A percentile compares a stretch with the other conserved stretches of the same genome.
These are phyloP conservation scores for Marchantia polymorpha DNA, from an alignment of 225 moss, liverwort and hornwort genomes.

Conservation along the genomic window DNA sequence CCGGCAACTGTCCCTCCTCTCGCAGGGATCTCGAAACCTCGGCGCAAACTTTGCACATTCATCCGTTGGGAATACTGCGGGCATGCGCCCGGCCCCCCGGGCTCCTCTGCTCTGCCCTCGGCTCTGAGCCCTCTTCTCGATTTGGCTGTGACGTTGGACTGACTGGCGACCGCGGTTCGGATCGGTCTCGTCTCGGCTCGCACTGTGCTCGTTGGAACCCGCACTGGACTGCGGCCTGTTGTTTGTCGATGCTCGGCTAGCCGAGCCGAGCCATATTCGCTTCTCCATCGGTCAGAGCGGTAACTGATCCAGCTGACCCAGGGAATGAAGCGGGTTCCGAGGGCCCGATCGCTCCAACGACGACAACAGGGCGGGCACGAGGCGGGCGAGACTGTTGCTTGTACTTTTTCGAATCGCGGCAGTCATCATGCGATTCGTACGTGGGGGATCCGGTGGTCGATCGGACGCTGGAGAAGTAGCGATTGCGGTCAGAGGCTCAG, in stretches of 20 bases:
- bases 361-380: not conserved
- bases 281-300: not conserved
- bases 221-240: not conserved
- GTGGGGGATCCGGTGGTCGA: not conserved
- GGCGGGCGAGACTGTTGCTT: not conserved
- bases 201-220: not conserved
- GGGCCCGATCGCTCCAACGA: too few relatives aligned
- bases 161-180: not conserved
- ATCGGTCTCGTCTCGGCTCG: not conserved
- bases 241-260: too few relatives aligned
- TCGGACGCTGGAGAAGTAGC: not conserved
- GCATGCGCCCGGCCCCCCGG: not conserved
- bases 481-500: not conserved
- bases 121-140: too few relatives aligned
- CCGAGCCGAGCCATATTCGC: not conserved
- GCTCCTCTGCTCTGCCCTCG: not conserved
- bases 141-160: too few relatives aligned
- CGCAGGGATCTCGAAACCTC: not conserved
- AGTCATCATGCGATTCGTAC: not conserved
- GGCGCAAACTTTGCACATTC: not conserved
- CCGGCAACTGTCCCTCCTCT: not conserved
- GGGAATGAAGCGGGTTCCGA: not conserved
- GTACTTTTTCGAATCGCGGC: not conserved
- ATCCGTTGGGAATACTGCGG: constrained; percentile 3
- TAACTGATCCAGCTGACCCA: not conserved